Conservation (phyloP, 495 filamentous ascomycete species). For the Aspergillus nidulans region DNA sequence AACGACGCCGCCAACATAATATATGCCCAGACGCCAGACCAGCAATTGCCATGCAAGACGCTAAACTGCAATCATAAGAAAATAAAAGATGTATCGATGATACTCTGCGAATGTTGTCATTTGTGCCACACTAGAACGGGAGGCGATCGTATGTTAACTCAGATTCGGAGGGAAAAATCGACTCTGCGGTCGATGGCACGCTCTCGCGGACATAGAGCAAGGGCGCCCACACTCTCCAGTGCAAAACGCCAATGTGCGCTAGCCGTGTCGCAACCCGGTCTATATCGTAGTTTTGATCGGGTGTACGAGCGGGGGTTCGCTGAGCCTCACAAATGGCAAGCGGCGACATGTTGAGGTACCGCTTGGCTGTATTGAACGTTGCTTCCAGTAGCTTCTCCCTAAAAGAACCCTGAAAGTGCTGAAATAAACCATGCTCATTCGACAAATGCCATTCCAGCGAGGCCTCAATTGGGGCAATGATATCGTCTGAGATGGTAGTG, state of each 20-base stretch:
- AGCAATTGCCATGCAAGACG: conserved; percentile 29
- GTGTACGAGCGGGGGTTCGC: conserved; percentile 24
- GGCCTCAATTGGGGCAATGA: conserved; percentile 33
- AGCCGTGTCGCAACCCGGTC: conserved; percentile 68
- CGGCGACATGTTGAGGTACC: conserved; percentile 40
- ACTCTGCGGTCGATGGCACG: conserved; percentile 23
- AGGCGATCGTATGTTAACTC: conserved; percentile 13
- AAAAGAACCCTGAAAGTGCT: conserved; percentile 30
- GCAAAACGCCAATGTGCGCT: conserved; percentile 73
- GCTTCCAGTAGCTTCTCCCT: conserved; percentile 32
- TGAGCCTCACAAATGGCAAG: conserved; percentile 46
- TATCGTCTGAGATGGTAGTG: conserved; percentile 34
- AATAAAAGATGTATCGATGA: conserved; percentile 1
- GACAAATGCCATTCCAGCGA: conserved; percentile 36
- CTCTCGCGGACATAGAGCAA: conserved; percentile 55
- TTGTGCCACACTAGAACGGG: not conserved
- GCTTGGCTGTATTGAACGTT: conserved; percentile 30
- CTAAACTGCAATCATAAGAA: conserved; percentile 32
- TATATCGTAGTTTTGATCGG: conserved; percentile 43
- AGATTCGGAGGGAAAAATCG: conserved; percentile 10
- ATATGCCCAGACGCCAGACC: conserved; percentile 21
- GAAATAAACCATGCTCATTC: conserved; percentile 34
- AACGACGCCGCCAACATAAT: conserved; percentile 8
- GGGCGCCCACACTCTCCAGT: conserved; percentile 84
- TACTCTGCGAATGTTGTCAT: conserved; percentile 1